Percentiles rank a stretch among this genome's conserved stretches.
Evolutionary conservation across 106 monocot species (phyloP).

Genomic region (Acorus calamus): DNA sequence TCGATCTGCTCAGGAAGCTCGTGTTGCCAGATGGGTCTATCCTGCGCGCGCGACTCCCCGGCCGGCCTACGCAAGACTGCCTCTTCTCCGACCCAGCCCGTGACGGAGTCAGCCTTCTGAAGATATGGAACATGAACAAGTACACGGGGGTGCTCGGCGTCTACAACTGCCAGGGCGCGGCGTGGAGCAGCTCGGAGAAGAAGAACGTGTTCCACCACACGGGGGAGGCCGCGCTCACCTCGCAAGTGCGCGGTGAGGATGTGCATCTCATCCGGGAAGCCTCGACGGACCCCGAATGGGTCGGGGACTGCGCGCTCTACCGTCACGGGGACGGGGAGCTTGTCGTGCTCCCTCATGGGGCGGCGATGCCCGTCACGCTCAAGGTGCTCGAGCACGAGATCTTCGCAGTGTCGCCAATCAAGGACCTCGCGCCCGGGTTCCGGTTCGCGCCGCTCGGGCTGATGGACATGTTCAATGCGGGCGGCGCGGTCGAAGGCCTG

Average conservation of each 20-base stretch:
- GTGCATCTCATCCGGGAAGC: conserved; percentile 75
- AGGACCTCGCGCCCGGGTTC: conserved; percentile 57
- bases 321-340: conserved; percentile 29
- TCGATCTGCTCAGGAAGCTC: conserved; percentile 75
- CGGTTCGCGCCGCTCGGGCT: conserved; percentile 72
- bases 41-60: conserved; percentile 71
- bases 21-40: conserved; percentile 91
- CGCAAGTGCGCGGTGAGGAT: conserved; percentile 37
- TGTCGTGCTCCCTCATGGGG: conserved; percentile 28
- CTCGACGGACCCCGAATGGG: conserved; percentile 50
- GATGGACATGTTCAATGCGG: conserved; percentile 83
- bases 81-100: conserved; percentile 89
- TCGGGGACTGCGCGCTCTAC: conserved; percentile 59
- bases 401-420: conserved; percentile 66
- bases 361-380: conserved; percentile 47
- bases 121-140: conserved; percentile 99
- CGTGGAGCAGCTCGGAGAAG: conserved; percentile 74
- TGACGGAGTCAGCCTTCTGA: conserved; percentile 77
- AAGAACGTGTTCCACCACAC: conserved; percentile 66
- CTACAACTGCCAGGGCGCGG: conserved; percentile 95
- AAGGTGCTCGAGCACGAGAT: conserved; percentile 68
- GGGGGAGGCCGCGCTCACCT: conserved; percentile 25
- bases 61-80: conserved; percentile 80
- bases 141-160: conserved; percentile 84
- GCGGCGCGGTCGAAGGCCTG: conserved; percentile 68